These are phyloP conservation scores for Trichoderma sp. DNA, from an alignment of 2,329 filamentous ascomycete genomes.

Conservation along the genomic window DNA sequence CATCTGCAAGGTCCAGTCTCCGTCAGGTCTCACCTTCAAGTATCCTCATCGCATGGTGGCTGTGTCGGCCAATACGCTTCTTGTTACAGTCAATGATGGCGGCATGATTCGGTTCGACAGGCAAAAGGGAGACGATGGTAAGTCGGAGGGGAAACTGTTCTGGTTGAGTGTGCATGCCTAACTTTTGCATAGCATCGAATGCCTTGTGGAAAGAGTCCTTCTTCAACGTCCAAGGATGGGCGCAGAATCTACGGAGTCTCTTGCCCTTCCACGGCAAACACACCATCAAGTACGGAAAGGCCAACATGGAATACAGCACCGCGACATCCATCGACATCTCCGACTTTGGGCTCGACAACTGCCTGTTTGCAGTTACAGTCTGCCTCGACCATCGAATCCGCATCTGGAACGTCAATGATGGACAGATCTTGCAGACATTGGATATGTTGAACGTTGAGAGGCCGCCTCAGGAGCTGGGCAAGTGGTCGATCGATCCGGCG, in stretches of 20 bases:
- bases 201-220: conserved; percentile 68
- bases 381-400: conserved; percentile 87
- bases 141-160: conserved; percentile 33
- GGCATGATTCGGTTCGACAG: conserved; percentile 72
- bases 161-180: neutral
- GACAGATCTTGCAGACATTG: conserved; percentile 72
- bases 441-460: conserved; percentile 74
- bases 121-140: conserved; percentile 52
- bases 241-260: conserved; percentile 65
- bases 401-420: conserved; percentile 85
- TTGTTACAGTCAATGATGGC: conserved; percentile 81
- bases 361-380: conserved; percentile 70
- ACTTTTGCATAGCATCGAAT: conserved; percentile 34
- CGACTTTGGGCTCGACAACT: conserved; percentile 52
- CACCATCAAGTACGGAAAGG: conserved; percentile 64
- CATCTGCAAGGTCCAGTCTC: conserved; percentile 72
- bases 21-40: conserved; percentile 75
- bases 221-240: conserved; percentile 74
- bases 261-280: conserved; percentile 67
- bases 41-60: conserved; percentile 80
- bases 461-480: conserved; percentile 68
- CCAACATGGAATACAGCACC: conserved; percentile 67
- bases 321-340: conserved; percentile 64
- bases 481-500: conserved; percentile 76
- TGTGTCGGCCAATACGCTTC: conserved; percentile 69